Conservation (phyloP, 495 filamentous ascomycete species). For the Neurospora discreta region DNA sequence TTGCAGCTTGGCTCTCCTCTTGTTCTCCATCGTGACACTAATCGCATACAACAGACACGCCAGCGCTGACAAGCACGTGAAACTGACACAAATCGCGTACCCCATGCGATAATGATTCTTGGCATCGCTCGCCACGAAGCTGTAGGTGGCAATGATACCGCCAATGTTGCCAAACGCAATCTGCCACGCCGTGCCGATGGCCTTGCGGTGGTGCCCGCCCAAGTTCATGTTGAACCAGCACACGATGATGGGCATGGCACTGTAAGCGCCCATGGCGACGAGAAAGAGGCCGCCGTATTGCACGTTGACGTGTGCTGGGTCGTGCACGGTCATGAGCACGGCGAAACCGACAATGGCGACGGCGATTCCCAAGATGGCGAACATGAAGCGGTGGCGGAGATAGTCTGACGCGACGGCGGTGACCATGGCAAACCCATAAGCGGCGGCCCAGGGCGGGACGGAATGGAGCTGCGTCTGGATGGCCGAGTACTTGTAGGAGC, state of each 20-base stretch:
- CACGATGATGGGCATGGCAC: constrained; percentile 71
- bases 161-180: constrained; percentile 91
- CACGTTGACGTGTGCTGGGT: constrained; percentile 32
- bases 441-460: constrained; percentile 78
- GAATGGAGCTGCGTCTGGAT: constrained; percentile 71
- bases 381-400: constrained; percentile 61
- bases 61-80: constrained; percentile 53
- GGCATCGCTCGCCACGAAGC: constrained; percentile 62
- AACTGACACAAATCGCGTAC: constrained; percentile 68
- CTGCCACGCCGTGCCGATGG: constrained; percentile 81
- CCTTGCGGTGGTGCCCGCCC: constrained; percentile 72
- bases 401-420: constrained; percentile 59
- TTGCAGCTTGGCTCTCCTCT: constrained; percentile 42
- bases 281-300: constrained; percentile 70
- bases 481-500: constrained; percentile 49
- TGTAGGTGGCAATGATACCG: constrained; percentile 82
- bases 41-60: constrained; percentile 50
- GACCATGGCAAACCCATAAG: constrained; percentile 67
- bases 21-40: constrained; percentile 53
- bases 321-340: constrained; percentile 52
- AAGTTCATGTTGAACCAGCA: constrained; percentile 96
- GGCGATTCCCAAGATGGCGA: constrained; percentile 52
- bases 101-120: constrained; percentile 56
- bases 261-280: constrained; percentile 51
- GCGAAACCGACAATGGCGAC: constrained; percentile 60